Evolutionary conservation across 371 early-diverging fungal genomes (phyloP), one percentile per base, ranked within the genome.

Genomic region (Mycotypha africana): DNA sequence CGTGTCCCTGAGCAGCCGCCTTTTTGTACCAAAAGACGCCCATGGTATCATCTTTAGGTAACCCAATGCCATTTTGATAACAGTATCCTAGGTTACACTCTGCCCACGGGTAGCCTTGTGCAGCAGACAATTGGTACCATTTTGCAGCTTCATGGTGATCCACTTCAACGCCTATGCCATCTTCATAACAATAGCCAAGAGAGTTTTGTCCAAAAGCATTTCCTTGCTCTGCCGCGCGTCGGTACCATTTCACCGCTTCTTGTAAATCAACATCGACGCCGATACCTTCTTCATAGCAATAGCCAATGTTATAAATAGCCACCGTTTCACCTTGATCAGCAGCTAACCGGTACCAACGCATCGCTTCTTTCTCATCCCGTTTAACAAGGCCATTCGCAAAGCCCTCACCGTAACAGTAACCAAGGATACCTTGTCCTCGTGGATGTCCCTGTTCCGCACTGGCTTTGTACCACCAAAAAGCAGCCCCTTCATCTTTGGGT

Each of bases 11-110:
- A 20, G 67, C 61, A 0, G 91, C 86, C 12, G 86, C 80, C 38
- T 72, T 60, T 3, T 62, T 59, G 54, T 91, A 91, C 82, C 86
- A 89, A 25, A 79, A 57, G 14, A 86, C 76, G 2, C 92, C 89
- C 54, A 76, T 61, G 5, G 57, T 51, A n/a, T 70, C 53, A 52
- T 88, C 75, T 40, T 68, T 62, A 17, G 54, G 47, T 15, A 78
- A 76, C 20, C 89, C 93, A 17, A 83, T 78, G 2, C 94, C 97
- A 53, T 88, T 83, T 37, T 88, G 87, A 67, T 86, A 91, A 58
- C 89, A 86, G 57, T 79, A 85, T 19, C 90, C 94, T 3, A 96
- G 70, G 54, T 84, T 79, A 69, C 90, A 91, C 53, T 89, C 89
- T 2, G 94, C 95, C 78, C 88, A 88, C 16, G 85, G 78, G 65